These are phyloP conservation scores for Spergularia bocconei DNA, from an alignment of 148 eudicot species.

Conservation along the genomic window DNA sequence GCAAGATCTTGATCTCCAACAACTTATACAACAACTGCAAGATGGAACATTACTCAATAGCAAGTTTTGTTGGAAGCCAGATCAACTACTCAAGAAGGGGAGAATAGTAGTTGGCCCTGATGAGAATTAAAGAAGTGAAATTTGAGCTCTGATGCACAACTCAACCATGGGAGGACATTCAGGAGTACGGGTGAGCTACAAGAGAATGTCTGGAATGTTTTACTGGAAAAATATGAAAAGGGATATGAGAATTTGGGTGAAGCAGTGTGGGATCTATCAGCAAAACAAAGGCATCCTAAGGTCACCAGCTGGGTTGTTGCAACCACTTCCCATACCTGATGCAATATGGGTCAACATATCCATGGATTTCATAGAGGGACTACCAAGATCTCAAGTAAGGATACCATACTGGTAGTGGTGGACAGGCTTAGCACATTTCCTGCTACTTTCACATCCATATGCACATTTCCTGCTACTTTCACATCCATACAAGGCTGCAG, in stretches of 20 bases:
- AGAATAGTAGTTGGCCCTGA: too few relatives aligned
- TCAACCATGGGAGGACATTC: too few relatives aligned
- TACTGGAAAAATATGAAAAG: not conserved
- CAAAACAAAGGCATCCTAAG: not conserved
- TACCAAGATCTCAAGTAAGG: not conserved
- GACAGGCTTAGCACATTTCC: too few relatives aligned
- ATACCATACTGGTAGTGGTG: not conserved
- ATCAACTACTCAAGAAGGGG: too few relatives aligned
- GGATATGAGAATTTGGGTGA: not conserved
- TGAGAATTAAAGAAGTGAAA: too few relatives aligned
- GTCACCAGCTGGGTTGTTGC: not conserved
- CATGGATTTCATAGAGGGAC: slow-evolving; percentile 9
- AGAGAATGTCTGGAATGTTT: not conserved
- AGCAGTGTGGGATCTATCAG: not conserved
- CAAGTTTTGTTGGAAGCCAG: too few relatives aligned
- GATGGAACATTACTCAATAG: too few relatives aligned
- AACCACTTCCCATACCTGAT: not conserved
- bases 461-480: not conserved
- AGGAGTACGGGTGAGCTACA: not conserved
- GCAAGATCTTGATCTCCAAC: too few relatives aligned
- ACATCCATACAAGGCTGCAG: not conserved
- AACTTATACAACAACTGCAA: too few relatives aligned
- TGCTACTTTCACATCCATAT: too few relatives aligned
- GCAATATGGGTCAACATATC: not conserved
- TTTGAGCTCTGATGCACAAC: too few relatives aligned